Conservation (phyloP, 2,329 filamentous ascomycete species). For the Monilinia fructigena region DNA sequence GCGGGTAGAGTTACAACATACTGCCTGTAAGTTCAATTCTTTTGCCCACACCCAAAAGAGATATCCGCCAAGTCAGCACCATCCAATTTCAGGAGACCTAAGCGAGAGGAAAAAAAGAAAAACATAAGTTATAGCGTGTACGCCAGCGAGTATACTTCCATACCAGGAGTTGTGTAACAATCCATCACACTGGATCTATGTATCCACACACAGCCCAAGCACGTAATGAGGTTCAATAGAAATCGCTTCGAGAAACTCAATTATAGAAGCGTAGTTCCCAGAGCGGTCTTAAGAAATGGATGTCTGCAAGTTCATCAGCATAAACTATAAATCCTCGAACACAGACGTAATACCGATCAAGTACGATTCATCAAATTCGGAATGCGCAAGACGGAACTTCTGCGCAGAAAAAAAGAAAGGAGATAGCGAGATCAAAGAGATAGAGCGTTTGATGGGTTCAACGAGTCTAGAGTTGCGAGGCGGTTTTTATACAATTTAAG, state of each 20-base stretch:
- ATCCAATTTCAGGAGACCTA: background rate
- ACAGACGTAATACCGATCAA: background rate
- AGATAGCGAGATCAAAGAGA: background rate
- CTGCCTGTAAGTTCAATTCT: background rate
- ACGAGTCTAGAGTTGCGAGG: too few relatives aligned
- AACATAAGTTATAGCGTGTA: background rate
- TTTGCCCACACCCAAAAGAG: background rate
- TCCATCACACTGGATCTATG: background rate
- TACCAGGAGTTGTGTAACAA: slow-evolving; percentile 1
- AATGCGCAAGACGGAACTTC: background rate
- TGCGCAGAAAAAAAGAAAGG: background rate
- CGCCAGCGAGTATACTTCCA: background rate
- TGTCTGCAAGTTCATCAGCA: background rate
- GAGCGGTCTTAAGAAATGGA: background rate
- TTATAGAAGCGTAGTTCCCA: background rate
- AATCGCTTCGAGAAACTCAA: background rate
- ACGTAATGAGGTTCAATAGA: background rate
- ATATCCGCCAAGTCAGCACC: background rate
- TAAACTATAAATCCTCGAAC: background rate
- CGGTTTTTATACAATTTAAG: too few relatives aligned
- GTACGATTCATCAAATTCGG: background rate
- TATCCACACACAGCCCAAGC: background rate
- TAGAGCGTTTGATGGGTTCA: too few relatives aligned
- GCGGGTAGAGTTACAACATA: background rate
- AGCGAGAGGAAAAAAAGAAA: background rate